phyloP scores from a whole-genome alignment of 345 rosid species.

The Populus euphratica region DNA sequence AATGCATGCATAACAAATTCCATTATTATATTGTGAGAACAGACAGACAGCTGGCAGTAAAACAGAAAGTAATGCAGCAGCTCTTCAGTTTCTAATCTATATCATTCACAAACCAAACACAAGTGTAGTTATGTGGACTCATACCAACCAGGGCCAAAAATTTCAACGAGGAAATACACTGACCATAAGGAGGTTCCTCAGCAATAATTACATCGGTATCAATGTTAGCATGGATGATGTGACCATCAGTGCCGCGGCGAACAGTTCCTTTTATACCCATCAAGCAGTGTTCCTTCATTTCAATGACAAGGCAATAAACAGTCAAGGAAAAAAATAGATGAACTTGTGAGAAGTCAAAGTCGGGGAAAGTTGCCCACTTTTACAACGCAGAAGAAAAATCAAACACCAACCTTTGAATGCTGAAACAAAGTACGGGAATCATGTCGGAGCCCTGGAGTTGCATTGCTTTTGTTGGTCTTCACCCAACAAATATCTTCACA shows the following conservation, averaged over 20 bases:
- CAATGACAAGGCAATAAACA: conserved; percentile 8
- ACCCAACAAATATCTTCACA: conserved; percentile 99
- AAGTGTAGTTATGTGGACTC: background rate
- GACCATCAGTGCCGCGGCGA: conserved; percentile 97
- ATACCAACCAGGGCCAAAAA: background rate
- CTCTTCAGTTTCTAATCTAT: background rate
- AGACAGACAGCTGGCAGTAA: background rate
- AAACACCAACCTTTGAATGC: conserved; percentile 79
- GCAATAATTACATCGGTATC: conserved; percentile 98
- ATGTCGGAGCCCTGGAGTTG: conserved; percentile 89
- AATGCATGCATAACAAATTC: background rate
- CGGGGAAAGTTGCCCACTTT: background rate
- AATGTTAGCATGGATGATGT: conserved; percentile 95
- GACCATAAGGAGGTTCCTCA: conserved; percentile 94
- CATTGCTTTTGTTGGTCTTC: conserved; percentile 90
- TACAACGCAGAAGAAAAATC: conserved; percentile 16
- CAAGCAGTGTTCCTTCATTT: conserved; percentile 89
- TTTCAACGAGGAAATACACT: conserved; percentile 27
- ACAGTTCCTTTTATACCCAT: conserved; percentile 99
- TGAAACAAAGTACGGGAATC: conserved; percentile 94
- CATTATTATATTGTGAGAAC: background rate
- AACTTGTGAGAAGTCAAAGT: conserved; percentile 3
- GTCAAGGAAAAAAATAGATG: conserved; percentile 2
- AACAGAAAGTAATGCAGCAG: background rate
- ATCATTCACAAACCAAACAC: background rate